These are phyloP conservation scores for Neofusicoccum ribis DNA, from an alignment of 2,329 filamentous ascomycete species.

Conservation along the genomic window DNA sequence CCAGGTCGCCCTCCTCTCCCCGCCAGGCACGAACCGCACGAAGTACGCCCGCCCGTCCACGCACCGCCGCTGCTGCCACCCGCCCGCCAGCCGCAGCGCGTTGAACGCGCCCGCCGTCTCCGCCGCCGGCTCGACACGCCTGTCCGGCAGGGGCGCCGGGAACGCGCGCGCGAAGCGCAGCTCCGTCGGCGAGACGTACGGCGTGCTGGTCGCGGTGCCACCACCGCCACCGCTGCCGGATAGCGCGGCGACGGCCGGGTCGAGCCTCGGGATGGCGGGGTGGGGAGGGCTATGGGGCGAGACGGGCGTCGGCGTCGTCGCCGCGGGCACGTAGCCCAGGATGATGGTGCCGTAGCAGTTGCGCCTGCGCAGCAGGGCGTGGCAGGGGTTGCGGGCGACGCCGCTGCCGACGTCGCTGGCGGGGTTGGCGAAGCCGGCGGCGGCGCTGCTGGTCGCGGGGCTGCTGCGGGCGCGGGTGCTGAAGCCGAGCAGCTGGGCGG, in stretches of 20 bases:
- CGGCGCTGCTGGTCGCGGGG: background rate
- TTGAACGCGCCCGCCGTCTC: background rate
- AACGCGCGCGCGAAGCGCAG: background rate
- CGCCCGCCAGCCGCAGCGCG: background rate
- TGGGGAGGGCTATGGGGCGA: background rate
- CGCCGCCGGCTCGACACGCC: background rate
- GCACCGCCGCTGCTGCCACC: slow-evolving; percentile 4
- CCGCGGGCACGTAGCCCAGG: background rate
- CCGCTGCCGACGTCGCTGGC: background rate
- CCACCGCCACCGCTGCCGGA: too few species aligned
- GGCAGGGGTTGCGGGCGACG: background rate
- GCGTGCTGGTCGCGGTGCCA: background rate
- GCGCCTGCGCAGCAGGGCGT: background rate
- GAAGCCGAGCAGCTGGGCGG: background rate
- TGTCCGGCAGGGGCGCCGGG: background rate
- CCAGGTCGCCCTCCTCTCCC: background rate
- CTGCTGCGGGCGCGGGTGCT: background rate
- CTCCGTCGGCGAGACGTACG: background rate
- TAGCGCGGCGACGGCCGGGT: too few species aligned
- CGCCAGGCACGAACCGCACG: background rate
- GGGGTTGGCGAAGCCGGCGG: background rate
- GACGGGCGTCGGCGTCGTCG: background rate
- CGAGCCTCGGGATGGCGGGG: background rate
- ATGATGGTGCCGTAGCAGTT: slow-evolving; percentile 4
- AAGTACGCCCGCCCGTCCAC: background rate